Evolutionary conservation across 73 alveolate genomes (phyloP), one percentile per base, ranked within the genome.

Genomic region (Blepharisma japonicum): DNA sequence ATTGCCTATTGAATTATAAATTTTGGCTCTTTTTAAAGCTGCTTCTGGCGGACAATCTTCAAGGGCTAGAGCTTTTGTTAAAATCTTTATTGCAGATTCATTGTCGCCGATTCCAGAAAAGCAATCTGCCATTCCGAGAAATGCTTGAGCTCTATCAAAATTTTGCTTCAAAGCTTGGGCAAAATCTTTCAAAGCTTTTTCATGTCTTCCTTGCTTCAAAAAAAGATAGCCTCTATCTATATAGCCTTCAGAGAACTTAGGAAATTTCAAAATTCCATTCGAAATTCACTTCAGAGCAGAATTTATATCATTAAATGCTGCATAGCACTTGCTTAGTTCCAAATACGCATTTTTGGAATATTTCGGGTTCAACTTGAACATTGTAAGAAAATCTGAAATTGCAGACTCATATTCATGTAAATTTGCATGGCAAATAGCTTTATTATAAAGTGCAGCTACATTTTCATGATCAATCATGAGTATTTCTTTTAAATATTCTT

Each of bases 131-230:
- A 61, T n/a, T 9, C 48, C 74, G 5, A 61, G 38, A 61, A 14
- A 61, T 9, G 50, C 2, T 1, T 11, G 14, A 61, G 47, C 74
- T 61, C 5, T 61, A 14, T 61, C 23, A 11, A 9, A 9, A 25
- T 61, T 61, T 61, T 14, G 38, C 50, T 61, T 14, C 23, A 61
- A 14, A 39, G 49, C 74, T 5, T 61, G 50, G 18, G 14, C 18
- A 25, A 61, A 61, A 61, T 61, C 74, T 14, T n/a, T 61, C 47
- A 61, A n/a, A 9, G 74, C 74, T 61, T 61, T 61, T 14, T 61
- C 74, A n/a, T 39, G 5, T 20, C 74, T n/a, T 5, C 23, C 47
- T 61, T 61, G 74, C 23, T 39, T n/a, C 47, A 14, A 14, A 61
- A 18, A 61, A 61, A 61, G 74, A 61, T 14, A 14, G 14, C 74